Base-by-base conservation (phyloP, 768 basidiomycete genomes). In the Rhizopogon roseolus region DNA sequence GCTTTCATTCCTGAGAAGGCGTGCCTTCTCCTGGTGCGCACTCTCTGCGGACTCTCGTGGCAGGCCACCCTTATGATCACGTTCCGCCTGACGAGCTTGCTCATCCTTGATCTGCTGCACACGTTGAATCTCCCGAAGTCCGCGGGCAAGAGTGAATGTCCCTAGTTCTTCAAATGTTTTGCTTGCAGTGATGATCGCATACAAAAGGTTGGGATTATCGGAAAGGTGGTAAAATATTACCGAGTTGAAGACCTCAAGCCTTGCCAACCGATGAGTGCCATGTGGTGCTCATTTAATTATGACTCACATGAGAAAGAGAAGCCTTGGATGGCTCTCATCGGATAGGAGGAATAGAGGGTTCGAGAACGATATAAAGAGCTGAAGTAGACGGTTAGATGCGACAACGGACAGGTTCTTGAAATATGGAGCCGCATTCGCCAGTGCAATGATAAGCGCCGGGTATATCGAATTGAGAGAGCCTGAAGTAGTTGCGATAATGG, bases 291-390 rank as follows among this genome's bases (percentile, higher is more conserved):
- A 36, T 43, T 37, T 25, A 14, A 56, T 13, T 9, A 57, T 27
- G 27, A 68, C 82, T 56, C 57, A 92, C 91, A 94, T 86, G 67
- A 93, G 97, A 71, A 90, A 98, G 32, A 98, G 78, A 29, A 98
- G 72, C 56, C 97, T 74, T 1, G 97, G 97, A 64, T 98, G 93
- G 6, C 95, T 93, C 69, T 98, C 97, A 57, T 98, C 97, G 3
- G 90, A 86, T 17, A 99, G 72, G 34, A 98, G 73, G 69, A 98
- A 98, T 2, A 84, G 73, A 0, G 97, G 91, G 55, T 87, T 91
- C 5, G 93, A 86, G 66, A 99, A 96, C 0, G 96, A 92, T 28
- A 81, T 86, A 71, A 97, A 93, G 6, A 98, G 79, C 68, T 97
- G 93, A 36, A 95, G 66, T 6, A 99, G 77, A 16, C 90, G 80